Evolutionary conservation across 2,329 filamentous ascomycete species (phyloP).

Genomic region (Hypocreales sp.): DNA sequence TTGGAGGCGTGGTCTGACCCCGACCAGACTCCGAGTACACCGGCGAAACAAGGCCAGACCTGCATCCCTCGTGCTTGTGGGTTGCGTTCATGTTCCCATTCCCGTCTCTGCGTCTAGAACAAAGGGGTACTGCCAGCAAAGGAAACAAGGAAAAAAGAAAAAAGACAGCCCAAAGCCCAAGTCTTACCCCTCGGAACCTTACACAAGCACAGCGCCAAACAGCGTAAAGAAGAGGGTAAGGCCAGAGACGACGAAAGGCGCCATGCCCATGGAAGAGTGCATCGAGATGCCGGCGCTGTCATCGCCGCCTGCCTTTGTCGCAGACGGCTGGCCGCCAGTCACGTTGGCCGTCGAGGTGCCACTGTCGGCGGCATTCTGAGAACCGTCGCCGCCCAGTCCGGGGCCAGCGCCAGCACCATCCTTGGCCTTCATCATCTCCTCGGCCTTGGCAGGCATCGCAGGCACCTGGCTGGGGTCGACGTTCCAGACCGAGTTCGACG

Average conservation of each 20-base stretch:
- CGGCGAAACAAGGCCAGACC: too few relatives aligned
- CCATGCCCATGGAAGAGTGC: constrained; percentile 11
- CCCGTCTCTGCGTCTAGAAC: background rate
- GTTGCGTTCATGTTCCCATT: too few relatives aligned
- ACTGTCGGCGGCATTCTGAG: constrained; percentile 32
- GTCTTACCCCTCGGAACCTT: constrained; percentile 8
- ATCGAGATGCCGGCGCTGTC: constrained; percentile 16
- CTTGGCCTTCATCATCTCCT: constrained; percentile 38
- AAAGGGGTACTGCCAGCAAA: background rate
- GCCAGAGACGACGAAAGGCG: constrained; percentile 20
- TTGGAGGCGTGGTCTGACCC: too few relatives aligned
- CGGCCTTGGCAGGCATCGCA: constrained; percentile 32
- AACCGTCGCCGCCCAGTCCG: constrained; percentile 35
- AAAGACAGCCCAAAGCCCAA: constrained; percentile 4
- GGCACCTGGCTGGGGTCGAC: constrained; percentile 34
- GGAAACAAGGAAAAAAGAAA: background rate
- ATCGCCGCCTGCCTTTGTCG: constrained; percentile 10
- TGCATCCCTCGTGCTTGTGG: too few relatives aligned
- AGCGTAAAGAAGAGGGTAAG: constrained; percentile 19
- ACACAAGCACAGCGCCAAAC: constrained; percentile 23
- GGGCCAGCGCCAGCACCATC: constrained; percentile 36
- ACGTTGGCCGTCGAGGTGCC: constrained; percentile 29
- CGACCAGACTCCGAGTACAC: too few relatives aligned
- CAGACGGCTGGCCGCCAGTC: constrained; percentile 16
- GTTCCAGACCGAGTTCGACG: constrained; percentile 31